These are phyloP conservation scores for Endocladia muricata DNA, from an alignment of 31 red algal species.

Conservation along the genomic window DNA sequence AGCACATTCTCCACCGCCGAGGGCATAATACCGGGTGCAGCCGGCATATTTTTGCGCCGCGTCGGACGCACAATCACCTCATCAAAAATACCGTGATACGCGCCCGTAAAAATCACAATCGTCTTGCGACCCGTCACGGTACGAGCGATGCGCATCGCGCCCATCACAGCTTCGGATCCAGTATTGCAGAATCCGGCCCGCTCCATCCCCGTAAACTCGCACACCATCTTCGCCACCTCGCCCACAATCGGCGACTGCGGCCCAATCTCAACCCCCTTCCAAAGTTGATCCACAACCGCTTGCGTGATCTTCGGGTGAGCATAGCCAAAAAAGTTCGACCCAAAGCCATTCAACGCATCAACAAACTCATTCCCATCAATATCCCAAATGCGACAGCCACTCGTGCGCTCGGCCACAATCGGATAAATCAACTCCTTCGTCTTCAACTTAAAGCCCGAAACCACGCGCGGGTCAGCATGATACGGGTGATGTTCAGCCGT, in stretches of 20 bases:
- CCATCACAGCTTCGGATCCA: constrained; percentile 1
- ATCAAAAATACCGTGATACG: background rate
- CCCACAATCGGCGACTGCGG: background rate
- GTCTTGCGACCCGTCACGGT: background rate
- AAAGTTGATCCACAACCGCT: background rate
- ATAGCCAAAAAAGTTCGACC: constrained; percentile 30
- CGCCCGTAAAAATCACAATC: background rate
- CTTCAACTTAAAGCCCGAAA: background rate
- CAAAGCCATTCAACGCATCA: constrained; percentile 37
- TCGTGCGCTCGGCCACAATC: constrained; percentile 39
- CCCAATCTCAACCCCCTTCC: background rate
- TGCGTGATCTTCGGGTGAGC: background rate
- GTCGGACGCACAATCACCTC: background rate
- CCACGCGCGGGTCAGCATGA: background rate
- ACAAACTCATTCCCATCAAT: constrained; percentile 66
- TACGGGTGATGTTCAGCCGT: background rate
- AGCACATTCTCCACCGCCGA: background rate
- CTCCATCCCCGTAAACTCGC: background rate
- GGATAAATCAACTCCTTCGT: constrained; percentile 14
- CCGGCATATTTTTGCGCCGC: background rate
- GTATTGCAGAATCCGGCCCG: background rate
- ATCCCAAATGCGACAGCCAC: constrained; percentile 37
- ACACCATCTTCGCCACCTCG: background rate
- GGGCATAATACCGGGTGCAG: background rate
- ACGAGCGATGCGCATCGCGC: background rate